Conservation (phyloP, 176 grass and related monocot species). For the Carex scoparia region DNA sequence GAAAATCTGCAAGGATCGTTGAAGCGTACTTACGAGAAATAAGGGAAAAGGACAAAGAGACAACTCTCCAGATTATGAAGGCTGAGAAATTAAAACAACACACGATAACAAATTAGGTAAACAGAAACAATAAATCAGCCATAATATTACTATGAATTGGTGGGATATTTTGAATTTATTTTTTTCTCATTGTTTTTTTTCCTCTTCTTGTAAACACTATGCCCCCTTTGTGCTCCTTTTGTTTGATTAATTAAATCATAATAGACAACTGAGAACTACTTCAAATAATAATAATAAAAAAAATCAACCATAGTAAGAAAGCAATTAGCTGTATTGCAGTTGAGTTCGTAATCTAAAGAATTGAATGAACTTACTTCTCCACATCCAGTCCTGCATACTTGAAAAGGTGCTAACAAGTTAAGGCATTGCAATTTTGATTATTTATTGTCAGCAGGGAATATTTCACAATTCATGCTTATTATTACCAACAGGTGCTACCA, state of each 20-base stretch:
- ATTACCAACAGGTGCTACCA: too few species aligned
- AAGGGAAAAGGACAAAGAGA: slow-evolving; percentile 94
- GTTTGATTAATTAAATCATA: background rate
- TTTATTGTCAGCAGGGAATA: background rate
- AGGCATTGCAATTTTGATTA: slow-evolving; percentile 17
- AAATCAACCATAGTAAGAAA: background rate
- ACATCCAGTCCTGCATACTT: slow-evolving; percentile 75
- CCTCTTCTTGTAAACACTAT: background rate
- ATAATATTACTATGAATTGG: background rate
- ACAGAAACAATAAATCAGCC: background rate
- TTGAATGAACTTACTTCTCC: slow-evolving; percentile 62
- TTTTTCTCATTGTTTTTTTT: background rate
- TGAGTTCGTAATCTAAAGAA: background rate
- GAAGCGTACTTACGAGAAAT: slow-evolving; percentile 80
- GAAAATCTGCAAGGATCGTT: slow-evolving; percentile 13
- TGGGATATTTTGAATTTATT: background rate
- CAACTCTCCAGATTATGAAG: slow-evolving; percentile 93
- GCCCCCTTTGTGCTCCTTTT: too few species aligned
- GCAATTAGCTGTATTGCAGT: background rate
- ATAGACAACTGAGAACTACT: background rate
- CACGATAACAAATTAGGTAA: background rate
- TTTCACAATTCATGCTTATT: background rate
- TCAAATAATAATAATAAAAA: too few species aligned
- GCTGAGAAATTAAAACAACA: slow-evolving; percentile 36
- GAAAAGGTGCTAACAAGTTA: slow-evolving; percentile 62